Evolutionary conservation across 78 protist genomes (phyloP), one percentile per base, ranked within the genome.

Genomic region (Cavenderia fasciculata): DNA sequence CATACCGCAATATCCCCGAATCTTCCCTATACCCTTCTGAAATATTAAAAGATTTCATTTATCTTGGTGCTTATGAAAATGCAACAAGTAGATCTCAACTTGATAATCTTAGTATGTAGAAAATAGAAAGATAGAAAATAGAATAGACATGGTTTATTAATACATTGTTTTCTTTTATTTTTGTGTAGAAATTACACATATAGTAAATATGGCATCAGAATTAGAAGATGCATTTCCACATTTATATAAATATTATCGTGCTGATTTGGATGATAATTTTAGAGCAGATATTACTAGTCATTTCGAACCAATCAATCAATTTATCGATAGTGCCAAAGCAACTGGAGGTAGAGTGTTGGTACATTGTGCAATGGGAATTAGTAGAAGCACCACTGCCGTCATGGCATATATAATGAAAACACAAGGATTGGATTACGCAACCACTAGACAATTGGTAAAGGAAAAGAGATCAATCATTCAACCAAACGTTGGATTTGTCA

Each of bases 311-410:
- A 18, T 57, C 5, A 70, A 73, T 41, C 27, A 70, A 16, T 86
- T 86, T 46, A 86, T 86, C 0, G 43, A 76, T 43, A 34, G 34
- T n/a, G 46, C 59, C 19, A 65, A 70, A 27, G 21, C 38, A 25
- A n/a, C 5, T 2, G 73, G 73, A 41, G 85, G 86, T 33, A 40
- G 85, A 29, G 66, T 78, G 7, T 34, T 91, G n/a, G 85, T 91
- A 11, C 94, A 91, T 52, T 91, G 94, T 16, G 94, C 94, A 36
- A 82, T 78, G 94, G 94, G 94, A n/a, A 62, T 91, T n/a, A 68
- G 85, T 49, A 69, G 94, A 52, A 62, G 79, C 23, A 25, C 94
- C 3, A 46, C 94, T 0, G 87, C 70, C 5, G 87, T 69, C 29
- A 56, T 91, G 1, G 94, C 94, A 11, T 91, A 91, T 25, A 41